Evolutionary conservation across 441 rosid genomes (phyloP).

Genomic region (Manihot esculenta): DNA sequence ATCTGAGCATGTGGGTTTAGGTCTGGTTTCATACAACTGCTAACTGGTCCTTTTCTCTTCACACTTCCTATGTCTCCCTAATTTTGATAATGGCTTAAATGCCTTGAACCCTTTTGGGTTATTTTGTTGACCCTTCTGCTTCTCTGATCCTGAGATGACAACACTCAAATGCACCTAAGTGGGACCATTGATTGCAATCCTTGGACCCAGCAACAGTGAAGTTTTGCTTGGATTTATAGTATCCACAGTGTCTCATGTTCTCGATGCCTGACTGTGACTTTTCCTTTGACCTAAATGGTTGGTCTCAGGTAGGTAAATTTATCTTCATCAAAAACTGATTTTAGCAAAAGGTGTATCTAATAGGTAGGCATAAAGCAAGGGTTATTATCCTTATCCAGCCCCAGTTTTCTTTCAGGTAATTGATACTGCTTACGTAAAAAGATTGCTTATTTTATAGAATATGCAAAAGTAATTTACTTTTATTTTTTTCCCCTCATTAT

Average conservation of each 20-base stretch:
- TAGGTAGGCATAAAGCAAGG: background rate
- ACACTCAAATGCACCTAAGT: background rate
- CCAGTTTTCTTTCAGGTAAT: background rate
- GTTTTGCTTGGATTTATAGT: background rate
- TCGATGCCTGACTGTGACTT: background rate
- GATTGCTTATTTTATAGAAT: background rate
- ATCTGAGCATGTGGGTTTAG: background rate
- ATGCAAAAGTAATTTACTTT: no score
- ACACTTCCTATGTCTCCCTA: background rate
- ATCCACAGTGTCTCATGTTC: background rate
- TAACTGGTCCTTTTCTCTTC: background rate
- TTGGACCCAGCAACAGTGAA: background rate
- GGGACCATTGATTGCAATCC: background rate
- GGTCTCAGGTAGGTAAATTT: background rate
- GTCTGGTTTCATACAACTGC: background rate
- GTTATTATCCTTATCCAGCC: background rate
- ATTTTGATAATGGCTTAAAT: background rate
- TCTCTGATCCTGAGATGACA: background rate
- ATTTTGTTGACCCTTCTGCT: background rate
- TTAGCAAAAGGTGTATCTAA: background rate
- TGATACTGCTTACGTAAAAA: background rate
- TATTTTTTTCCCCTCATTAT: no score
- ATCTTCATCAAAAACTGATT: no score
- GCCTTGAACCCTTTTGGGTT: background rate
- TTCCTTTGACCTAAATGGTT: conserved; percentile 1